Evolutionary conservation across 2,329 filamentous ascomycete species (phyloP).

Genomic region (Paradendryphiella salina): DNA sequence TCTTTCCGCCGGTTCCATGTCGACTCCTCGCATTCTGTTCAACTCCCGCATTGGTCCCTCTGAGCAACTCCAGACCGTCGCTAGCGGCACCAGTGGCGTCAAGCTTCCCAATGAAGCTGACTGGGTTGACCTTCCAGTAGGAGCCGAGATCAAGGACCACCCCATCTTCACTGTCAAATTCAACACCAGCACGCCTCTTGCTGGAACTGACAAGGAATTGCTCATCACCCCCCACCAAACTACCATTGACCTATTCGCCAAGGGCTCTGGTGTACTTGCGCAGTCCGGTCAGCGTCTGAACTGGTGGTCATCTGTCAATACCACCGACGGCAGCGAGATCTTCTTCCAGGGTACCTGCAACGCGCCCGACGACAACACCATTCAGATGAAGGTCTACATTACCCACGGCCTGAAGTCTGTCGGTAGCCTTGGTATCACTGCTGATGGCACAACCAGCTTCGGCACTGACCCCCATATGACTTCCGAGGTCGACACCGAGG

Average conservation of each 20-base stretch:
- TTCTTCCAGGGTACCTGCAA: constrained; percentile 54
- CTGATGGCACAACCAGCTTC: constrained; percentile 48
- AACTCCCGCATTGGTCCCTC: constrained; percentile 68
- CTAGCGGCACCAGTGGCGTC: constrained; percentile 46
- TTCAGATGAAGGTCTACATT: constrained; percentile 57
- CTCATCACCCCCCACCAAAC: constrained; percentile 38
- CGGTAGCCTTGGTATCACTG: constrained; percentile 56
- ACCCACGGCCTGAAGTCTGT: constrained; percentile 64
- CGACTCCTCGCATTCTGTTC: constrained; percentile 68
- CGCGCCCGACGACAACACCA: constrained; percentile 41
- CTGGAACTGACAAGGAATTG: constrained; percentile 25
- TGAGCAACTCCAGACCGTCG: constrained; percentile 52
- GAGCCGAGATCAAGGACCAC: constrained; percentile 49
- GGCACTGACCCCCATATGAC: constrained; percentile 57
- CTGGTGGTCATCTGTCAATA: constrained; percentile 54
- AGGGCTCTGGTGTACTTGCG: constrained; percentile 49
- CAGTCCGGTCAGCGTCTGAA: constrained; percentile 55
- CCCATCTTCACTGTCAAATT: constrained; percentile 44
- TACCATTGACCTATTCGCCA: constrained; percentile 39
- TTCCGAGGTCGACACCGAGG: constrained; percentile 49
- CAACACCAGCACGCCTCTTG: constrained; percentile 28
- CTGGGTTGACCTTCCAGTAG: constrained; percentile 57
- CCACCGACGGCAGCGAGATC: constrained; percentile 46
- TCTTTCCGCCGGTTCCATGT: constrained; percentile 68
- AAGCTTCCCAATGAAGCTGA: constrained; percentile 49